Evolutionary conservation across 768 basidiomycete genomes (phyloP).

Genomic region (Tricholomella constricta): DNA sequence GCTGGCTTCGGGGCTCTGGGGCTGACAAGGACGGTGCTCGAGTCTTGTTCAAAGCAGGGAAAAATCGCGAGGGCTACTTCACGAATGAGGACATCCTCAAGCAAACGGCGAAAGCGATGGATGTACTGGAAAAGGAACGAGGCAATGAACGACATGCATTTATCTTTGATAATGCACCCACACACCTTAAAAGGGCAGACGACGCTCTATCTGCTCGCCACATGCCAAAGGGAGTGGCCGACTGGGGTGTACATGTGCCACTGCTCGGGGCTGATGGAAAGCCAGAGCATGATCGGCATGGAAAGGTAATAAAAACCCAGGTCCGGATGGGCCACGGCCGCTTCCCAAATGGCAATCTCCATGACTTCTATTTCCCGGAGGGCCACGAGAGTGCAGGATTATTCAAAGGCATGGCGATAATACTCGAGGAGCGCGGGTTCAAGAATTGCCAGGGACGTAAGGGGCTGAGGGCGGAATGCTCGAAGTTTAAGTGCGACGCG

Average conservation of each 20-base stretch:
- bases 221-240: background rate
- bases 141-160: conserved; percentile 21
- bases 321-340: background rate
- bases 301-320: background rate
- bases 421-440: conserved; percentile 7
- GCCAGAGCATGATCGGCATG: background rate
- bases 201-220: background rate
- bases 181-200: conserved; percentile 21
- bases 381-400: background rate
- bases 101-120: conserved; percentile 27
- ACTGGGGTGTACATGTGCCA: background rate
- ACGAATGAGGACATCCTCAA: conserved; percentile 24
- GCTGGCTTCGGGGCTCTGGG: conserved; percentile 23
- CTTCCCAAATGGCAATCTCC: background rate
- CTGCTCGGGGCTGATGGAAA: background rate
- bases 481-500: too few relatives aligned
- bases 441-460: too few relatives aligned
- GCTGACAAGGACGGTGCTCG: conserved; percentile 20
- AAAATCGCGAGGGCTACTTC: conserved; percentile 28
- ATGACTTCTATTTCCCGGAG: background rate
- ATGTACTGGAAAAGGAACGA: conserved; percentile 8
- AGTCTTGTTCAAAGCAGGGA: conserved; percentile 26
- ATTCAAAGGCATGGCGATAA: conserved; percentile 15
- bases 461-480: too few relatives aligned
- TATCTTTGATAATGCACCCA: conserved; percentile 29